Evolutionary conservation across 2,329 filamentous ascomycete species (phyloP).

Genomic region (Penicillium sp.): DNA sequence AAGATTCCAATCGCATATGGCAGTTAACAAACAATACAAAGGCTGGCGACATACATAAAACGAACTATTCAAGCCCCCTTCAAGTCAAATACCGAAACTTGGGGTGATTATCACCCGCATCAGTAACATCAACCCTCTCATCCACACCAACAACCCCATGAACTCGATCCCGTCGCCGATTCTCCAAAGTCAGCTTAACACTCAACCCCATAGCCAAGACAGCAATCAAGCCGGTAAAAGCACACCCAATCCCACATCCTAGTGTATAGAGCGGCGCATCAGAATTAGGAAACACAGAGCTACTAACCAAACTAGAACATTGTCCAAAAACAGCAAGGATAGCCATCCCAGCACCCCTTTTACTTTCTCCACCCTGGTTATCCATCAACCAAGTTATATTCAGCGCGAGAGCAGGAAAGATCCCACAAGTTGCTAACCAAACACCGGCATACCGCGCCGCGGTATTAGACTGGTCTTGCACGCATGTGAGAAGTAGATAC

Average conservation of each 20-base stretch:
- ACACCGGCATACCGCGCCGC: conserved; percentile 40
- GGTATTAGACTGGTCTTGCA: conserved; percentile 25
- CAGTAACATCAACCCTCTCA: conserved; percentile 26
- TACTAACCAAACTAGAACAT: conserved; percentile 27
- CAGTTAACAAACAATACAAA: background rate
- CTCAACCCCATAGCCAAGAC: conserved; percentile 24
- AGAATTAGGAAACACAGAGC: conserved; percentile 24
- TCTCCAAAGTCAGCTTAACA: conserved; percentile 19
- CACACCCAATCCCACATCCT: conserved; percentile 26
- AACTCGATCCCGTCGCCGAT: conserved; percentile 21
- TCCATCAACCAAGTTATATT: conserved; percentile 32
- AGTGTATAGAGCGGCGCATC: conserved; percentile 25
- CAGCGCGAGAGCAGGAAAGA: conserved; percentile 25
- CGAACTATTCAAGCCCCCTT: background rate
- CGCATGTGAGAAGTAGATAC: conserved; percentile 35
- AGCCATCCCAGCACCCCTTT: conserved; percentile 27
- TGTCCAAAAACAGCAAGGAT: conserved; percentile 27
- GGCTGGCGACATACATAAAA: background rate
- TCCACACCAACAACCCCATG: conserved; percentile 21
- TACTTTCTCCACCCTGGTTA: conserved; percentile 29
- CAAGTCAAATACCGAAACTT: conserved; percentile 27
- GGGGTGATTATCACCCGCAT: conserved; percentile 22
- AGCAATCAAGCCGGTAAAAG: conserved; percentile 24
- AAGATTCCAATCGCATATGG: background rate
- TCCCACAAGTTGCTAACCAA: conserved; percentile 36